Percentiles rank a stretch among this genome's conserved stretches.
phyloP scores from a whole-genome alignment of 2,329 filamentous ascomycete species.

The Calonectria leucothoes region DNA sequence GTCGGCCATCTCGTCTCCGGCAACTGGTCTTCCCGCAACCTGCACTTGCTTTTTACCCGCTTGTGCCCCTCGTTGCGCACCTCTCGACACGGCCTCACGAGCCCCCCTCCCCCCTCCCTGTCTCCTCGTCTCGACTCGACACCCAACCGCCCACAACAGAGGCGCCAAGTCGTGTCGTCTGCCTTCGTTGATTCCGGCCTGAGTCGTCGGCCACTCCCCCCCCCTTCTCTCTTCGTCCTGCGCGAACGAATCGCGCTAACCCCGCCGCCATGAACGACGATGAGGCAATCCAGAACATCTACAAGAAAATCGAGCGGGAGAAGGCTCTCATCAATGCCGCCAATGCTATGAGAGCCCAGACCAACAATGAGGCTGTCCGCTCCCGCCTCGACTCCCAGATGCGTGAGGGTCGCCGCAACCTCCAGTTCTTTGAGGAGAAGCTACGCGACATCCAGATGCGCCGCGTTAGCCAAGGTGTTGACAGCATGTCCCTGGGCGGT shows the following conservation, averaged over 20 bases:
- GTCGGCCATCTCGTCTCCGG: constrained; percentile 13
- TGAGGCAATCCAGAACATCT: constrained; percentile 80
- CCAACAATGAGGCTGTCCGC: constrained; percentile 91
- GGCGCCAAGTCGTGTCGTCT: constrained; percentile 23
- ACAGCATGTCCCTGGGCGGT: constrained; percentile 70
- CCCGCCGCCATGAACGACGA: constrained; percentile 71
- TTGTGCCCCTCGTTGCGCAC: constrained; percentile 21
- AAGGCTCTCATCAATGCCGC: constrained; percentile 94
- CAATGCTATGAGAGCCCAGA: constrained; percentile 94
- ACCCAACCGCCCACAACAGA: constrained; percentile 25
- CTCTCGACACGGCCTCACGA: constrained; percentile 14
- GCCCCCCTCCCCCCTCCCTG: constrained; percentile 16
- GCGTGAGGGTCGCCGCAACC: constrained; percentile 90
- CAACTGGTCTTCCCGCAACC: constrained; percentile 13
- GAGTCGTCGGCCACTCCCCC: constrained; percentile 27
- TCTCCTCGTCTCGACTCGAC: constrained; percentile 22
- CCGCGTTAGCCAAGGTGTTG: constrained; percentile 75
- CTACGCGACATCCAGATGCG: constrained; percentile 90
- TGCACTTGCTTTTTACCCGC: constrained; percentile 13
- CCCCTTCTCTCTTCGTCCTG: constrained; percentile 42
- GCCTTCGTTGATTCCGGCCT: constrained; percentile 25
- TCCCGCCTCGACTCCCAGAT: constrained; percentile 94
- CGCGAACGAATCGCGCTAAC: constrained; percentile 54
- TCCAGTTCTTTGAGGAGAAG: constrained; percentile 95
- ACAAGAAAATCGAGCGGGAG: constrained; percentile 97